Evolutionary conservation across 129 eudicot genomes (phyloP).

Genomic region (Helianthus annuus): DNA sequence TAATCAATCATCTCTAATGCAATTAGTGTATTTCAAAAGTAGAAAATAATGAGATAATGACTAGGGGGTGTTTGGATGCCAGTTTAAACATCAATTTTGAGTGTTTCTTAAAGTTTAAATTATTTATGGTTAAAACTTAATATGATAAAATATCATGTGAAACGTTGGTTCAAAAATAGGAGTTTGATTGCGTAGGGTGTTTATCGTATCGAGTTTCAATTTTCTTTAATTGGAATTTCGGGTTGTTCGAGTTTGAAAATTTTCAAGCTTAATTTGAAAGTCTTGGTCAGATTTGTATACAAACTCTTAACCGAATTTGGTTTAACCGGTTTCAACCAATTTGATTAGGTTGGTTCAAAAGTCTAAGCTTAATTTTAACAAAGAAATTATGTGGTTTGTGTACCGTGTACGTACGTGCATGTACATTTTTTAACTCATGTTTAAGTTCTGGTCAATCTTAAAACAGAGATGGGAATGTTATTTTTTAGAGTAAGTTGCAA

Average conservation of each 20-base stretch:
- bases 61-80: background rate
- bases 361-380: too few species aligned
- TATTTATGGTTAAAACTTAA: background rate
- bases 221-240: too few species aligned
- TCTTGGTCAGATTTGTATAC: background rate
- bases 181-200: background rate
- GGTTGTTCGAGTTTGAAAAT: background rate
- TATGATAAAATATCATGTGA: background rate
- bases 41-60: slow-evolving; percentile 4
- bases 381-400: too few species aligned
- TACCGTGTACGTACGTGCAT: too few species aligned
- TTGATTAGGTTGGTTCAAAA: too few species aligned
- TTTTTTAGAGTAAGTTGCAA: too few species aligned
- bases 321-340: background rate
- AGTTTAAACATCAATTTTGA: slow-evolving; percentile 4
- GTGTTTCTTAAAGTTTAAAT: background rate
- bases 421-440: too few species aligned
- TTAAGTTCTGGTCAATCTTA: too few species aligned
- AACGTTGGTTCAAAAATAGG: background rate
- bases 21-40: background rate
- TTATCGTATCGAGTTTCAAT: background rate
- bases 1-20: background rate
- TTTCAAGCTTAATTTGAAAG: background rate
- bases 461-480: too few species aligned
- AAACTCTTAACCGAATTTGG: background rate